Base-by-base conservation (phyloP, 169 alveolate genomes). In the Babesia caballi region DNA sequence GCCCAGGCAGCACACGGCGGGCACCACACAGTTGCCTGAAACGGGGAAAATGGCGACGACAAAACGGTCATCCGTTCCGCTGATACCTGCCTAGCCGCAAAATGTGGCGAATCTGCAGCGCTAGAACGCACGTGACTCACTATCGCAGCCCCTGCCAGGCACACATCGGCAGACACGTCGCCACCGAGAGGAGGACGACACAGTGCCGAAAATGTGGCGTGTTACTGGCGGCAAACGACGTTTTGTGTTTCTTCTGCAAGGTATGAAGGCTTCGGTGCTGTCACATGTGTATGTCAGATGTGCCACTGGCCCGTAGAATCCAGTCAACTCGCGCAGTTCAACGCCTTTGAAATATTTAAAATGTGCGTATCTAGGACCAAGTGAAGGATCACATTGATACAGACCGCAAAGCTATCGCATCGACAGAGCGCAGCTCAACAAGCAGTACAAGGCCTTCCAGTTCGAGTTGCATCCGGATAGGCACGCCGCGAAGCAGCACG, bases 281-380 rank as follows among this genome's bases (percentile, higher is more conserved):
- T 4, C 11, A 52, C 17, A 46, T 73, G 63, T 23, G 69, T 60
- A 42, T 30, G 30, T 4, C 49, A 77, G 85, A 46, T 5, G 17
- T 77, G 85, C 49, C 42, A 36, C 12, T 77, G 85, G 85, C 85
- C 85, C 0, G 53, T 77, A 42, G 85, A 77, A 36, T 52, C 74
- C 51, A 54, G 40, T 12, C 56, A 38, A 6, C 32, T 77, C 25
- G 51, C 35, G 4, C 30, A 36, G 19, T 17, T 30, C 9, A 67
- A 50, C 28, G 30, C 72, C 30, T 77, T 50, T 42, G 73, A 63
- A 19, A 21, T 77, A 4, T 77, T 77, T 38, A 54, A 77, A n/a
- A 21, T 77, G 85, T 77, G 28, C n/a, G 66, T 74, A 12, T 11
- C 8, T n/a, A 56, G 0, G 8, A 32, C 2, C 21, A 19, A n/a